A percentile compares a stretch with the other conserved stretches of the same genome.
phyloP scores from a whole-genome alignment of 148 eudicot genomes.

The Chenopodium album region DNA sequence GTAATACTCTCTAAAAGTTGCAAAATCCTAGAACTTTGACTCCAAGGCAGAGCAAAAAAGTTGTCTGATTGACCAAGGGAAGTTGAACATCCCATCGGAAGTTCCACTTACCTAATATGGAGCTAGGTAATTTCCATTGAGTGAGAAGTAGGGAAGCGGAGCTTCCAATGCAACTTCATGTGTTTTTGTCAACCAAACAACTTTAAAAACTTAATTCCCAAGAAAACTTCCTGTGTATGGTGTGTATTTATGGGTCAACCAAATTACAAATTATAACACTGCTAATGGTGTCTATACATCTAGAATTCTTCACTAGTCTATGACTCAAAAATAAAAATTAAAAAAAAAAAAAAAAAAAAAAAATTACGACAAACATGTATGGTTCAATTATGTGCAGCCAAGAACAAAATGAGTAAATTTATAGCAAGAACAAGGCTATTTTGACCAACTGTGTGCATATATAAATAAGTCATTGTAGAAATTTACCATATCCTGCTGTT shows the following conservation, averaged over 20 bases:
- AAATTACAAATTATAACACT: neutral
- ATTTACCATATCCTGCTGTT: slow-evolving; percentile 87
- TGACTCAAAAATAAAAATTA: too few relatives aligned
- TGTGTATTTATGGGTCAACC: neutral
- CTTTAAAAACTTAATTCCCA: neutral
- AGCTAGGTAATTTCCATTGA: neutral
- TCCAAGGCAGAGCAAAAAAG: too few relatives aligned
- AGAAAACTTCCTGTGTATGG: neutral
- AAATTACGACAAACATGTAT: neutral
- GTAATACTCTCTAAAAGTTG: too few relatives aligned
- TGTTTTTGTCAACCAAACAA: neutral
- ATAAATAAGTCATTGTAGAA: slow-evolving; percentile 1
- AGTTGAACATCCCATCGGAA: neutral
- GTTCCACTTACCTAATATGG: neutral
- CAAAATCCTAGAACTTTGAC: too few relatives aligned
- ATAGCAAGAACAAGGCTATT: neutral
- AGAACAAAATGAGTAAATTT: neutral
- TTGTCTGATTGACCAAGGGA: neutral
- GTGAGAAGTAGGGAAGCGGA: neutral
- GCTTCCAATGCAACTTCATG: neutral
- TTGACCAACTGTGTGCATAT: neutral
- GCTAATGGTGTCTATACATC: too few relatives aligned
- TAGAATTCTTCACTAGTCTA: too few relatives aligned
- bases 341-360: too few relatives aligned
- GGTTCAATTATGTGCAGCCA: neutral